These are phyloP conservation scores for Sphaerulina populicola DNA, from an alignment of 2,329 filamentous ascomycete species.

Conservation along the genomic window DNA sequence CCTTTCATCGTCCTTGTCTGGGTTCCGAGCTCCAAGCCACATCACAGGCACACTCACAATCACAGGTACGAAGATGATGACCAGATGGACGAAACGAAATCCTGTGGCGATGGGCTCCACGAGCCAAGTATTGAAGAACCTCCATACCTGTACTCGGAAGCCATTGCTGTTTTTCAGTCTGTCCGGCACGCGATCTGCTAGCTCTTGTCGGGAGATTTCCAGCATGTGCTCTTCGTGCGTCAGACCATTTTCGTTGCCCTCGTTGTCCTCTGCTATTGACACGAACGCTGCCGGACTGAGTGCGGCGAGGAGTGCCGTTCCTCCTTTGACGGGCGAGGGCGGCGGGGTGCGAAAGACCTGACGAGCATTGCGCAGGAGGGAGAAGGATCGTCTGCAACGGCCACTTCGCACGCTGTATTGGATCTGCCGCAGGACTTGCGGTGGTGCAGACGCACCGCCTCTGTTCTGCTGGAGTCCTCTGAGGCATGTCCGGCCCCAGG, in stretches of 20 bases:
- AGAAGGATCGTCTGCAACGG: conserved; percentile 20
- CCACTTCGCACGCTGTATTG: conserved; percentile 27
- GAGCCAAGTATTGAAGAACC: conserved; percentile 64
- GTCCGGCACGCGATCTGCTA: conserved; percentile 59
- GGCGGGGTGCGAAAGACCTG: conserved; percentile 29
- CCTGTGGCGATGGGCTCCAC: conserved; percentile 80
- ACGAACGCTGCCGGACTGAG: conserved; percentile 54
- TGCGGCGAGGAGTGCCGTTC: conserved; percentile 34
- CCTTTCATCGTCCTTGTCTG: conserved; percentile 63
- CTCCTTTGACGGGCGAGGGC: conserved; percentile 30
- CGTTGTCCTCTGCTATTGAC: conserved; percentile 45
- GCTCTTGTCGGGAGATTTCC: conserved; percentile 67
- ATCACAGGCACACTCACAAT: conserved; percentile 69
- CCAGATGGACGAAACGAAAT: conserved; percentile 76
- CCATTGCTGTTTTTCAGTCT: conserved; percentile 53
- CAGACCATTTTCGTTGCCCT: conserved; percentile 43
- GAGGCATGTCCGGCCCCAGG: conserved; percentile 25
- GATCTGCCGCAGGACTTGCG: conserved; percentile 28
- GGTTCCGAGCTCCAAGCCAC: conserved; percentile 63
- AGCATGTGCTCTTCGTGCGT: conserved; percentile 85
- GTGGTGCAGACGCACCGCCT: conserved; percentile 21
- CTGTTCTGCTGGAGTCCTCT: conserved; percentile 13
- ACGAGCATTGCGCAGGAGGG: conserved; percentile 21
- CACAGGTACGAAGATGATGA: conserved; percentile 84
- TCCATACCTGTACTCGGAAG: conserved; percentile 51